phyloP scores from a whole-genome alignment of 108 stramenopile genomes.

The Fragilariopsis cylindrus region DNA sequence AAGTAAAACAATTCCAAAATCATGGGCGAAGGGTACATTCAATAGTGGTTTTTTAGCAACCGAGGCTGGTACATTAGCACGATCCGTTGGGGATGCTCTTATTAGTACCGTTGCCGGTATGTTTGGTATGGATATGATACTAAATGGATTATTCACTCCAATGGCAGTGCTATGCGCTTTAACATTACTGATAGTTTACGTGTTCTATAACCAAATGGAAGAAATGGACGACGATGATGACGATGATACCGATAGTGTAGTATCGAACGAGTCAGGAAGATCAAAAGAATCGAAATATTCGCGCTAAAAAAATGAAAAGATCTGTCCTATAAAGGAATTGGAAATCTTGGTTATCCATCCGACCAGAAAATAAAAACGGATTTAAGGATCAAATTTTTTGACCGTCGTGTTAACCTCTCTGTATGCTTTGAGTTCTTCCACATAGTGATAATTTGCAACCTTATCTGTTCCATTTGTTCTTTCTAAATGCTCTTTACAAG shows the following conservation, averaged over 20 bases:
- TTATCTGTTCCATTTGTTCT: too few species aligned
- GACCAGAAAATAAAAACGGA: too few species aligned
- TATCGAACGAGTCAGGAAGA: neutral
- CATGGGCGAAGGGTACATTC: slow-evolving; percentile 80
- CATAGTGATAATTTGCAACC: too few species aligned
- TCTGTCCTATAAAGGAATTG: too few species aligned
- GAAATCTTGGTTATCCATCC: too few species aligned
- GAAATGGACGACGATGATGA: slow-evolving; percentile 33
- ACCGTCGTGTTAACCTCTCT: too few species aligned
- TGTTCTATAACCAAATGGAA: slow-evolving; percentile 18
- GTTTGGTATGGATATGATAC: slow-evolving; percentile 44
- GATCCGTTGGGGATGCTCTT: slow-evolving; percentile 71
- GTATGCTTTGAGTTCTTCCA: too few species aligned
- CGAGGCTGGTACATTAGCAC: slow-evolving; percentile 87
- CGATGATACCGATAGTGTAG: neutral
- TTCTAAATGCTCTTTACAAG: too few species aligned
- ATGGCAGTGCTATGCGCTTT: slow-evolving; percentile 23
- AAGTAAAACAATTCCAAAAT: slow-evolving; percentile 77
- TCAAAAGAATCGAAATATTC: too few species aligned
- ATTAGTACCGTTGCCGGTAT: slow-evolving; percentile 34
- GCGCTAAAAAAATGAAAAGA: too few species aligned
- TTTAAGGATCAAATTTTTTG: too few species aligned
- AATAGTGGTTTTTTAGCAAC: slow-evolving; percentile 91
- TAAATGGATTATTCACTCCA: slow-evolving; percentile 41
- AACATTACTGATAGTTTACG: neutral